phyloP scores from a whole-genome alignment of 169 alveolate genomes.

The Eimeria maxima region DNA sequence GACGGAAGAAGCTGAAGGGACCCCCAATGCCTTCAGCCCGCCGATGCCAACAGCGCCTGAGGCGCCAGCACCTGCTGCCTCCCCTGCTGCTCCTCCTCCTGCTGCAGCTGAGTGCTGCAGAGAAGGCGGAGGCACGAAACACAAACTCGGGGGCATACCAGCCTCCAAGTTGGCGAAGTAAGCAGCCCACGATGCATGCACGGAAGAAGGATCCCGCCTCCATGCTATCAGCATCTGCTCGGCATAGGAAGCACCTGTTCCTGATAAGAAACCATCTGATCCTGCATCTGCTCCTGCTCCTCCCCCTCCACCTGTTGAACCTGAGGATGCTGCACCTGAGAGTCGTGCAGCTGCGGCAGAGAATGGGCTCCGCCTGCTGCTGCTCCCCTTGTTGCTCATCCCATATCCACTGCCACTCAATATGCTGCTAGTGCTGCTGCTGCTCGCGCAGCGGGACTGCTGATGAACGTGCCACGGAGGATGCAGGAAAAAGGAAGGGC shows the following conservation, averaged over 20 bases:
- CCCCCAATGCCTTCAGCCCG: too few relatives aligned
- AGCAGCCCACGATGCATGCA: conserved; percentile 87
- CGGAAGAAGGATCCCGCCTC: conserved; percentile 85
- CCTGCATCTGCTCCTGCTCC: conserved; percentile 32
- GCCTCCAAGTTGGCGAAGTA: conserved; percentile 79
- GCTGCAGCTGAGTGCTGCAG: background rate
- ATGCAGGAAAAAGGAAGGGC: background rate
- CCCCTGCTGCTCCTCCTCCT: background rate
- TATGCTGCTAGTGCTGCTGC: too few relatives aligned
- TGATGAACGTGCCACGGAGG: background rate
- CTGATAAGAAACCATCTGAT: conserved; percentile 77
- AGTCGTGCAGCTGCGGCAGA: too few relatives aligned
- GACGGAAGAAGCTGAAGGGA: background rate
- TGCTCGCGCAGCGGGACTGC: background rate
- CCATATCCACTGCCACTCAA: too few relatives aligned
- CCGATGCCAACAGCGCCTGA: too few relatives aligned
- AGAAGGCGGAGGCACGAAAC: conserved; percentile 72
- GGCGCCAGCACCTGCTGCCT: background rate
- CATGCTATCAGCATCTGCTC: conserved; percentile 87
- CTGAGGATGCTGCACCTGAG: too few relatives aligned
- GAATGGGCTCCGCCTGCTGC: too few relatives aligned
- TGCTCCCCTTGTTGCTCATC: too few relatives aligned
- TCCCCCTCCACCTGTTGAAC: background rate
- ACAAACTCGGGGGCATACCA: conserved; percentile 28
- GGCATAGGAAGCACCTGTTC: conserved; percentile 76